Evolutionary conservation across 257 asterid genomes (phyloP), one percentile per base, ranked within the genome.

Genomic region (Agastache rugosa): DNA sequence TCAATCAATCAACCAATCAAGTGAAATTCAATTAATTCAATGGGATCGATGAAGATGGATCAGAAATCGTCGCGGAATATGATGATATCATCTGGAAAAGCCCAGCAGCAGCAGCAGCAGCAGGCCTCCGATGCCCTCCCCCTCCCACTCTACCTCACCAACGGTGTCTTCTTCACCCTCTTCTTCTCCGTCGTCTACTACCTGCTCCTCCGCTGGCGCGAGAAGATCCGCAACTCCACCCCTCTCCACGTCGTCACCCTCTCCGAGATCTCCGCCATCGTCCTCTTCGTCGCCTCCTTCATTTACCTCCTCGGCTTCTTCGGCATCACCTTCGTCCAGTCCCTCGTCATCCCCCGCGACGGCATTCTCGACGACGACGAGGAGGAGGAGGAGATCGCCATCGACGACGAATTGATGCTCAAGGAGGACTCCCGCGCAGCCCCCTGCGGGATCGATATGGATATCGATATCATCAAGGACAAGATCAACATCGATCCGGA

Each of bases 121-220:
- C 66, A 72, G 60, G 79, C 79, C 44, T 42, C 79, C 62, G 82
- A 81, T 44, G 82, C 85, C 29, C 64, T 67, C 11, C 76, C 81
- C 17, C 76, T 80, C 22, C 85, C 79, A 0, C 78, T 83, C 39
- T 77, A 83, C 77, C 77, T 83, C 34, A 78, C 85, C 63, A 83
- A 83, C 67, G 72, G 70, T 3, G 48, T 80, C 31, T 80, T 78
- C 75, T 75, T 80, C 79, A 73, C 81, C 14, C 77, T 83, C 50
- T 83, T 83, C 77, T 83, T 83, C 87, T 80, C 83, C 70, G 83
- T 75, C 51, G 85, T 83, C 39, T 80, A 83, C 50, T 83, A 15
- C 51, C 85, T 83, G 19, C 81, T 83, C 35, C 60, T 67, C 63
- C 80, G 85, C 0, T 83, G 87, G 87, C 77, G 86, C 0, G 83